Base-by-base conservation (phyloP, 345 rosid species). In the Jatropha curcas region DNA sequence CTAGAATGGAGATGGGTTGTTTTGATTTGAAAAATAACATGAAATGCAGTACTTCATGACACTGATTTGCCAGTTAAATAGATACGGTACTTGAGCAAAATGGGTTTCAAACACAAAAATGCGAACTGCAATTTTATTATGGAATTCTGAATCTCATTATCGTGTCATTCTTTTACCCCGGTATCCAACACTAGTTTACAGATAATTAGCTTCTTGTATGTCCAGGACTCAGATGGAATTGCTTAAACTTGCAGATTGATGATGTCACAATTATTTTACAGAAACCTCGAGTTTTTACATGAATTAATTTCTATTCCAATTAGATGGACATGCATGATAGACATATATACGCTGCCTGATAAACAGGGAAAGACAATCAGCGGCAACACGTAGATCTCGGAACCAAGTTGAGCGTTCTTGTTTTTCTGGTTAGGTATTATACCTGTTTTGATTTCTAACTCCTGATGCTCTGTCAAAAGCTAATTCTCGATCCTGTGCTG, bases 11-110 rank as follows among this genome's bases (percentile, higher is more conserved):
- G 52, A 5, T 59, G n/a, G 6, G 25, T 50, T 5, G 48, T 41
- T 55, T 24, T 45, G 2, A 27, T n/a, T 35, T 55, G 74, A 56
- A 61, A 70, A 76, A 76, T 70, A 76, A 70, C 39, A 17, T 20
- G 71, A 70, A 45, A 50, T 63, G 55, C 19, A 35, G 6, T 43
- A 11, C 70, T 53, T 69, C 31, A 27, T 60, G 53, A 41, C 20
- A 60, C 39, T 20, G 43, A 27, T 68, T 41, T 62, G 27, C 67
- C 12, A 8, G 19, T 55, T 30, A 35, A 74, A 37, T 50, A 60
- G 14, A 7, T 39, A 4, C 35, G 46, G 7, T 7, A 33, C 5
- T 46, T 20, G 65, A 16, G 43, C 7, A 35, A 35, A 35, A 37
- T 10, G 45, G 46, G 46, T 11, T 11, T 34, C 50, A 45, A 16